A percentile compares a stretch with the other conserved stretches of the same genome.
phyloP scores from a whole-genome alignment of 108 stramenopile genomes.

The Halocafeteria seosinensis region DNA sequence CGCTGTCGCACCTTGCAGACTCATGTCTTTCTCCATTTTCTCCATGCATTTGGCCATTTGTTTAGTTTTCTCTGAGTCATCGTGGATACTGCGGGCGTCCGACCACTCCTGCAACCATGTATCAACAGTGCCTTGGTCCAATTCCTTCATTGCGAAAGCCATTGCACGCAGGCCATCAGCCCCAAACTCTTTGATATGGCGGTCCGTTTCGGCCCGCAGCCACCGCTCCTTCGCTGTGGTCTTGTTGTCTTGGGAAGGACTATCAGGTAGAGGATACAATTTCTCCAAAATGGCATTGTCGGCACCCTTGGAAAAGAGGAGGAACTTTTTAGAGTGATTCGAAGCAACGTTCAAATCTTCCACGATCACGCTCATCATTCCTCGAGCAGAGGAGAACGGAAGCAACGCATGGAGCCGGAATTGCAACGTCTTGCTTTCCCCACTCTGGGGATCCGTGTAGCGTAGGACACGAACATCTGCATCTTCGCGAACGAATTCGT shows the following conservation, averaged over 20 bases:
- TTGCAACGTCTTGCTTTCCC: too few relatives aligned
- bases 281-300: slow-evolving; percentile 27
- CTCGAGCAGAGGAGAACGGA: not conserved
- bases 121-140: not conserved
- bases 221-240: not conserved
- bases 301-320: slow-evolving; percentile 9
- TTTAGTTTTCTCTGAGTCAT: slow-evolving; percentile 3
- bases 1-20: slow-evolving; percentile 31
- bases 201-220: not conserved
- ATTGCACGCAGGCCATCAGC: slow-evolving; percentile 35
- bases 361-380: slow-evolving; percentile 1
- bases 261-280: slow-evolving; percentile 1
- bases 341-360: not conserved
- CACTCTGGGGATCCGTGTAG: not conserved
- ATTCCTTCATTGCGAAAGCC: slow-evolving; percentile 20
- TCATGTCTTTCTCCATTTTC: slow-evolving; percentile 8
- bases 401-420: not conserved
- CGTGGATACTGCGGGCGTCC: not conserved
- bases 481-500: not conserved
- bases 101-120: not conserved
- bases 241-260: slow-evolving; percentile 12
- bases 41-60: slow-evolving; percentile 13
- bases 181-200: slow-evolving; percentile 23
- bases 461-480: not conserved
- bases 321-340: not conserved